Percentiles rank a stretch among this genome's conserved stretches.
phyloP scores from a whole-genome alignment of 768 basidiomycete species.

The Boletales sp. region DNA sequence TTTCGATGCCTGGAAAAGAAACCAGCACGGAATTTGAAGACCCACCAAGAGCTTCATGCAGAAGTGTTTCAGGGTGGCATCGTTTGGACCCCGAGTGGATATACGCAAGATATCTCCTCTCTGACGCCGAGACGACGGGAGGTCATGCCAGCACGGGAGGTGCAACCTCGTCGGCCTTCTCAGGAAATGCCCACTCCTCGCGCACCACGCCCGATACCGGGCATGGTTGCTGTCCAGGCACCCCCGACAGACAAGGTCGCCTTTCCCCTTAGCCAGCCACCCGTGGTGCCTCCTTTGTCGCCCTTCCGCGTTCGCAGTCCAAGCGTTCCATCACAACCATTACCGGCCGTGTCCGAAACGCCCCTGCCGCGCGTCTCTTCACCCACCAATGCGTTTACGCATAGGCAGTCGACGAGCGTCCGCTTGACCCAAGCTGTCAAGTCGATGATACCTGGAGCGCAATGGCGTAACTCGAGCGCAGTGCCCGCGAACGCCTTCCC shows the following conservation, averaged over 20 bases:
- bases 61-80: constrained; percentile 29
- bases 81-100: constrained; percentile 30
- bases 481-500: neutral
- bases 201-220: constrained; percentile 16
- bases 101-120: constrained; percentile 12
- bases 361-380: constrained; percentile 14
- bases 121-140: neutral
- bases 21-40: constrained; percentile 20
- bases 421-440: constrained; percentile 21
- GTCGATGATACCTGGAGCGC: constrained; percentile 24
- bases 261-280: constrained; percentile 7
- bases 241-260: neutral
- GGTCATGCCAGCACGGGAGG: neutral
- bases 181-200: neutral
- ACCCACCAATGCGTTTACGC: constrained; percentile 9
- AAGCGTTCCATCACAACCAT: constrained; percentile 7
- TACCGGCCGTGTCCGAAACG: constrained; percentile 16
- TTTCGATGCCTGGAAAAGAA: constrained; percentile 10
- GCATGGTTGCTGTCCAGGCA: constrained; percentile 8
- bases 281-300: constrained; percentile 3
- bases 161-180: neutral
- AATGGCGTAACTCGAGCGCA: constrained; percentile 13
- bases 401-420: constrained; percentile 15
- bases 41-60: constrained; percentile 34
- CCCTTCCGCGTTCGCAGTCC: constrained; percentile 21